Evolutionary conservation across 805 yeast species (phyloP), one percentile per base, ranked within the genome.

Genomic region (Candida gorgasii): DNA sequence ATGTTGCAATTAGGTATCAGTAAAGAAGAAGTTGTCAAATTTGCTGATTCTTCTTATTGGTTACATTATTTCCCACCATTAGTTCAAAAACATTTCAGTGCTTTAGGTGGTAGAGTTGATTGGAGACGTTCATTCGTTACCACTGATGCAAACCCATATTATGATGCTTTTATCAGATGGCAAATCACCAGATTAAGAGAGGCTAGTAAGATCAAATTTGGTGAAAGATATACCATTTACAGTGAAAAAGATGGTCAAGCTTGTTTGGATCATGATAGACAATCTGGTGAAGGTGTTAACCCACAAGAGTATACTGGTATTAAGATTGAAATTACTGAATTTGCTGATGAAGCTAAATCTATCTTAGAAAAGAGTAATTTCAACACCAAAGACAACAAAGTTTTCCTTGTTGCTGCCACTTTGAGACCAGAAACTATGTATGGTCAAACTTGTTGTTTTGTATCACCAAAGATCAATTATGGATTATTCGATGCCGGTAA

Each of bases 231-330:
- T 75, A 93, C 99, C 53, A 88, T 93, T 58, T 93, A 88, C 72
- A 90, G 98, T 31, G 96, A 89, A 62, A 92, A 87, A 71, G 99
- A 93, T 69, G 97, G 97, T 51, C 99, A 93, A 75, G 95, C 99
- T 29, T 93, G 99, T 76, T 90, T 93, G 92, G 99, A 93, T 68
- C 99, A 93, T 67, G 99, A 93, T 69, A 84, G 99, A 76, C 86
- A 79, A 67, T 80, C 92, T 38, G 99, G 99, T 63, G 99, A 93
- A 73, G 98, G 95, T 66, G 93, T 93, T 33, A 78, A 84, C 53
- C 97, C 99, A 31, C 98, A 93, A 71, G 99, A 93, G 67, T 93
- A 93, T 67, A 82, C 88, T 24, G 97, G 90, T 54, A 80, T 93
- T 62, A 93, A 93, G 78, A 92, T 93, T 58, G 72, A 79, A 63